Evolutionary conservation across 2,329 filamentous ascomycete genomes (phyloP), one percentile per base, ranked within the genome.

Genomic region (Alternaria brassicae): DNA sequence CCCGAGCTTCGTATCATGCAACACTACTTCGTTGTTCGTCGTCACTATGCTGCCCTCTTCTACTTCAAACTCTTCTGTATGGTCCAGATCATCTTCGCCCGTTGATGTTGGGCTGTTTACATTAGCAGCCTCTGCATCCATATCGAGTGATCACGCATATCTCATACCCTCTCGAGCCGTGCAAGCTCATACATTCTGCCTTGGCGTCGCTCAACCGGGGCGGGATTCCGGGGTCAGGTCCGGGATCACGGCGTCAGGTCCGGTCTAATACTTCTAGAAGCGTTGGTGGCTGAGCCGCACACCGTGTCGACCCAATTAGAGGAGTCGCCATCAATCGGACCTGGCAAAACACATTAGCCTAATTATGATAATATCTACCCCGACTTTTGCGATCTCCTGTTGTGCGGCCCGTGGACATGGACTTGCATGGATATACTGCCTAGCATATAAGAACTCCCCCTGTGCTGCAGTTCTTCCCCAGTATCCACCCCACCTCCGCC

Each of bases 241-340:
- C 61, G 57, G 58, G 41, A 61, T 44, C 56, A 45, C 53, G 58
- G 58, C 58, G 30, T 49, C 9, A 55, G 36, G 30, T 53, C 61
- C 61, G 57, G 58, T 49, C 39, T 54, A 63, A 53, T 55, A 58
- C 61, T 58, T 53, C 61, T 47, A 61, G 58, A 61, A 58, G 30
- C 50, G 61, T 63, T 63, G 58, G 58, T 63, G 61, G 61, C 61
- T 61, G 40, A 58, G 58, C 45, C 58, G 44, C 54, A 55, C 51
- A 27, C 40, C 25, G 40, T 40, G 37, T 37, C 37, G 48, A 12
- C 30, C 60, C 56, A 62, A 63, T 63, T 47, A 58, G 52, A 47
- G 15, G 36, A 53, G 45, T 27, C 55, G 58, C 41, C 42, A 27
- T 50, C 25, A 52, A 61, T 58, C 61, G 44, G 50, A 52, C 39